Base-by-base conservation (phyloP, 768 basidiomycete species). In the Leccinum pellstonianum region DNA sequence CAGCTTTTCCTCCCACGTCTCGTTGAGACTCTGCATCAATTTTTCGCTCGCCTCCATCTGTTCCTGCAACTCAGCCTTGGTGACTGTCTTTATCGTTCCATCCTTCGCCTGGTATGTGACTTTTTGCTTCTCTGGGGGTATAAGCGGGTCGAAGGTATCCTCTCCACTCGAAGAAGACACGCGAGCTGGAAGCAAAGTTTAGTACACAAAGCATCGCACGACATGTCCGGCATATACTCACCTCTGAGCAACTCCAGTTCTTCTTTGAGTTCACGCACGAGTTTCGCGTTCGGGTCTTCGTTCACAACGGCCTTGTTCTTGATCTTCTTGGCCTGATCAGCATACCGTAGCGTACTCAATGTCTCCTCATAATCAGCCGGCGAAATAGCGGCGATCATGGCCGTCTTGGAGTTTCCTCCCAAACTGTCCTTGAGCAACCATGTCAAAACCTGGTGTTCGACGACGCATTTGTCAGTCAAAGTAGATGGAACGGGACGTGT, bases 351-450 rank as follows among this genome's bases (percentile, higher is more conserved):
- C 2, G 96, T 98, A 76, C 93, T 93, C 62, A 98, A 79, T 15
- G 96, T 98, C 75, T 98, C 96, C 65, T 98, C 96, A 70, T 98
- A 98, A 77, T 98, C 95, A 50, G 95, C 95, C n/a, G 95, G 95
- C 49, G 94, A 87, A 62, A 99, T 98, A 41, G 97, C 97, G 54
- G 97, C 97, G 64, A 99, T 98, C 97, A 99, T 98, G 5, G 96
- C 95, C 4, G 96, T 99, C 79, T 97, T 96, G 35, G 92, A 95
- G 76, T 96, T 96, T 6, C 93, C 97, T 21, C 97, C 97, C 55
- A 98, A 79, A 72, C 93, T 95, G 78, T 99, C 97, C 76, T 99
- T 99, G 65, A 99, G 79, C 27, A 99, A 80, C 97, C 97, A 99
- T 35, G 97, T 99, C 59, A 99, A 80, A 64, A 98, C 93, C 92